These are phyloP conservation scores for Incumbomyces lentus DNA, from an alignment of 2,329 filamentous ascomycete genomes.

Conservation along the genomic window DNA sequence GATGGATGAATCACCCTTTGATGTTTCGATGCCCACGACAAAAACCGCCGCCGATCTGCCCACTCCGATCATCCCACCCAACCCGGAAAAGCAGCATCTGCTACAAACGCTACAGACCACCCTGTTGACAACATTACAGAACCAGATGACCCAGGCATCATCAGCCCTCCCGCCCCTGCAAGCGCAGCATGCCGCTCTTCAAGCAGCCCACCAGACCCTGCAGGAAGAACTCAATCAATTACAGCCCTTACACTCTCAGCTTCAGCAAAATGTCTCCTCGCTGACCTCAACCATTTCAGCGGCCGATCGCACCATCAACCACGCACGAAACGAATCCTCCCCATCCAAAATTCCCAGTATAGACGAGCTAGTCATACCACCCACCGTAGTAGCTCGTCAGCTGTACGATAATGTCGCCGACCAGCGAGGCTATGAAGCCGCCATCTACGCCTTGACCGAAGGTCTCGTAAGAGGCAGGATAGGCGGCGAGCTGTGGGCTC, in stretches of 20 bases:
- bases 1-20: conserved; percentile 45
- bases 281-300: conserved; percentile 66
- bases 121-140: conserved; percentile 58
- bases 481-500: conserved; percentile 36
- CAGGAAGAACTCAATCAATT: conserved; percentile 65
- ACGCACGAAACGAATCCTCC: conserved; percentile 52
- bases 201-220: conserved; percentile 56
- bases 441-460: conserved; percentile 56
- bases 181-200: conserved; percentile 70
- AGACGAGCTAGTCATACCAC: conserved; percentile 85
- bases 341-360: conserved; percentile 54
- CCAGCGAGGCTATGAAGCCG: conserved; percentile 75
- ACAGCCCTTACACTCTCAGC: conserved; percentile 56
- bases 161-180: conserved; percentile 64
- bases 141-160: conserved; percentile 60
- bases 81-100: conserved; percentile 87
- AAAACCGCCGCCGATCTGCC: conserved; percentile 39
- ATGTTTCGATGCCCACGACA: conserved; percentile 44
- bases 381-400: conserved; percentile 86
- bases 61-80: conserved; percentile 82
- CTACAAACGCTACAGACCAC: conserved; percentile 64
- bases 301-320: conserved; percentile 67
- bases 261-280: conserved; percentile 68
- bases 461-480: conserved; percentile 37
- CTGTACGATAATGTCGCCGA: conserved; percentile 83